Evolutionary conservation across 495 filamentous ascomycete species (phyloP).

Genomic region (Penicillium mononematosum): DNA sequence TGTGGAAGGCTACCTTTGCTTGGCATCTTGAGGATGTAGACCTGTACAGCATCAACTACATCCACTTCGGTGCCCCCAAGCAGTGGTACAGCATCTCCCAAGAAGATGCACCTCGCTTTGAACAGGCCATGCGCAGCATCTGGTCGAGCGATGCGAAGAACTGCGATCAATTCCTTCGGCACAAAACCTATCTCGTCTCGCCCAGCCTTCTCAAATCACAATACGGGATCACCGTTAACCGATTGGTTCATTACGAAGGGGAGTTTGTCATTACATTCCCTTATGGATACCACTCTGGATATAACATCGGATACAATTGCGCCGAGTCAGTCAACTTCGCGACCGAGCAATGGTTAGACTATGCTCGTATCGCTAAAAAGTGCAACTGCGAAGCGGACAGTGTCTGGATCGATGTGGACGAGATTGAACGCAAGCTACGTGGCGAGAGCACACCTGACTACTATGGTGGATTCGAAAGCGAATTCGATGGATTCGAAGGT

Average conservation of each 20-base stretch:
- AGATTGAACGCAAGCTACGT: slow-evolving; percentile 89
- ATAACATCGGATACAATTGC: slow-evolving; percentile 98
- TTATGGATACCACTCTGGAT: slow-evolving; percentile 97
- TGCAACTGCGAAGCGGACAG: slow-evolving; percentile 95
- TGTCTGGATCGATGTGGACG: slow-evolving; percentile 95
- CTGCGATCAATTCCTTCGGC: slow-evolving; percentile 92
- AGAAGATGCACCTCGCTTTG: slow-evolving; percentile 89
- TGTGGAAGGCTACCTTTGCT: slow-evolving; percentile 99
- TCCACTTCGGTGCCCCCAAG: slow-evolving; percentile 97
- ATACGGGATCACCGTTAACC: slow-evolving; percentile 93
- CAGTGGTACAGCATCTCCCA: slow-evolving; percentile 99
- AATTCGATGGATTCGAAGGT: slow-evolving; percentile 62
- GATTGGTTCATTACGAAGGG: slow-evolving; percentile 90
- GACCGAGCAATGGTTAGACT: slow-evolving; percentile 87
- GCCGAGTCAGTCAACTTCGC: slow-evolving; percentile 99
- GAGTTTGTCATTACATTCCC: slow-evolving; percentile 99
- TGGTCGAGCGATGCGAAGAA: slow-evolving; percentile 97
- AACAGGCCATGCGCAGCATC: slow-evolving; percentile 90
- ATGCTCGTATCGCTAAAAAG: slow-evolving; percentile 95
- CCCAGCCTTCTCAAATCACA: slow-evolving; percentile 80
- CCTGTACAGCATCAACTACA: slow-evolving; percentile 99
- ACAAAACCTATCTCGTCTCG: slow-evolving; percentile 98
- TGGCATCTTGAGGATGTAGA: slow-evolving; percentile 99
- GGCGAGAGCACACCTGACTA: slow-evolving; percentile 89
- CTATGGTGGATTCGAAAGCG: slow-evolving; percentile 69